A percentile compares a stretch with the other conserved stretches of the same genome.
Conservation (phyloP, 208 protist species). For the Blastocrithidia nonstop region DNA sequence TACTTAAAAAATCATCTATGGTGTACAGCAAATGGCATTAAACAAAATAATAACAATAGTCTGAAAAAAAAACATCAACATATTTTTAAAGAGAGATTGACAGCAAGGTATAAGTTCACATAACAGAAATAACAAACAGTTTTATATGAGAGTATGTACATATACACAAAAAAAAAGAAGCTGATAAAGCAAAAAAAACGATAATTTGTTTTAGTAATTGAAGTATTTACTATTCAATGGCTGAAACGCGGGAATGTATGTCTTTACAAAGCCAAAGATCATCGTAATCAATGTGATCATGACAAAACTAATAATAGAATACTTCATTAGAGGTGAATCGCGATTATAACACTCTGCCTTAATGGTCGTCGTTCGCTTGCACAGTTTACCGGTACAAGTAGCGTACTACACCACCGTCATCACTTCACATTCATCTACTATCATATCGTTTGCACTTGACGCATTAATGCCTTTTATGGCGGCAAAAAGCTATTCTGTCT, state of each 20-base stretch:
- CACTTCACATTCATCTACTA: slow-evolving; percentile 45
- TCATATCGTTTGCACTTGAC: too few relatives aligned
- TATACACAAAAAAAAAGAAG: not conserved
- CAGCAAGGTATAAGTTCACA: not conserved
- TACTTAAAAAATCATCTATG: too few relatives aligned
- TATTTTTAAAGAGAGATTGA: not conserved
- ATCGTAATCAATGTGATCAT: slow-evolving; percentile 26
- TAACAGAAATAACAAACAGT: slow-evolving; percentile 1
- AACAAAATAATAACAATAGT: slow-evolving; percentile 2
- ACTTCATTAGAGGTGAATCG: slow-evolving; percentile 48
- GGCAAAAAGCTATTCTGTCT: too few relatives aligned
- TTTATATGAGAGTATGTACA: not conserved
- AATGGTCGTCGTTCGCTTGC: slow-evolving; percentile 50
- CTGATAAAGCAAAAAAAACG: not conserved
- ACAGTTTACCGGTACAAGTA: slow-evolving; percentile 29
- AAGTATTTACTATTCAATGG: slow-evolving; percentile 56
- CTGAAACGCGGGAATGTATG: slow-evolving; percentile 61
- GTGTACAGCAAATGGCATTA: not conserved
- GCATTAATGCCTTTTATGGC: too few relatives aligned
- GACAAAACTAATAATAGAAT: slow-evolving; percentile 52
- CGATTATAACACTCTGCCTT: slow-evolving; percentile 66
- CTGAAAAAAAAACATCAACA: not conserved
- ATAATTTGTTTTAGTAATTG: slow-evolving; percentile 21
- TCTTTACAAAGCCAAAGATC: slow-evolving; percentile 58
- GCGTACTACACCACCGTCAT: slow-evolving; percentile 53